Conservation (phyloP, 2,329 filamentous ascomycete genomes). For the Lithohypha guttulata region DNA sequence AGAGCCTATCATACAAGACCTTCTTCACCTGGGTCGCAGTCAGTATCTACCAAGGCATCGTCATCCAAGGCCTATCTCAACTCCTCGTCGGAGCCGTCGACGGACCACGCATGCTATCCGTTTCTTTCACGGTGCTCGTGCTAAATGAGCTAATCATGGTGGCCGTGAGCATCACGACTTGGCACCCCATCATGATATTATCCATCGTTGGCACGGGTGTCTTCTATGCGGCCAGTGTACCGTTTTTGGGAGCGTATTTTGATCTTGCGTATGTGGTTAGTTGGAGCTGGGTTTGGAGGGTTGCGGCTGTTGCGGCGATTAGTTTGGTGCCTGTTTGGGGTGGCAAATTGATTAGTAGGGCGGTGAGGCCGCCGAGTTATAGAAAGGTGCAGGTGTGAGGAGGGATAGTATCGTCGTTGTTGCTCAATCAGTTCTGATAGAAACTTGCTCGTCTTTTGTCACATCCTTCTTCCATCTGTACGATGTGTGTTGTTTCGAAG, state of each 20-base stretch:
- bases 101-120: slow-evolving; percentile 64
- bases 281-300: slow-evolving; percentile 78
- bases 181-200: slow-evolving; percentile 87
- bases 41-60: slow-evolving; percentile 84
- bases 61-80: slow-evolving; percentile 92
- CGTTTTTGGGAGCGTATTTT: slow-evolving; percentile 83
- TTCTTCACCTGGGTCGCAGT: slow-evolving; percentile 97
- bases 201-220: slow-evolving; percentile 71
- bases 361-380: slow-evolving; percentile 85
- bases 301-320: slow-evolving; percentile 66
- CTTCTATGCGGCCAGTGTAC: slow-evolving; percentile 70
- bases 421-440: too few species aligned
- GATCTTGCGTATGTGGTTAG: slow-evolving; percentile 70
- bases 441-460: too few species aligned
- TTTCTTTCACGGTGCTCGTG: slow-evolving; percentile 84
- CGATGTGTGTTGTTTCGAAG: too few species aligned
- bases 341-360: slow-evolving; percentile 72
- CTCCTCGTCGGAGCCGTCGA: slow-evolving; percentile 67
- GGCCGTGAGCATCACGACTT: slow-evolving; percentile 89
- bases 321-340: slow-evolving; percentile 78
- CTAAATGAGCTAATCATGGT: slow-evolving; percentile 97
- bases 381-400: slow-evolving; percentile 58
- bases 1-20: slow-evolving; percentile 77
- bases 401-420: too few species aligned
- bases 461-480: too few species aligned